Conservation (phyloP, 345 rosid genomes). For the Linum usitatissimum region DNA sequence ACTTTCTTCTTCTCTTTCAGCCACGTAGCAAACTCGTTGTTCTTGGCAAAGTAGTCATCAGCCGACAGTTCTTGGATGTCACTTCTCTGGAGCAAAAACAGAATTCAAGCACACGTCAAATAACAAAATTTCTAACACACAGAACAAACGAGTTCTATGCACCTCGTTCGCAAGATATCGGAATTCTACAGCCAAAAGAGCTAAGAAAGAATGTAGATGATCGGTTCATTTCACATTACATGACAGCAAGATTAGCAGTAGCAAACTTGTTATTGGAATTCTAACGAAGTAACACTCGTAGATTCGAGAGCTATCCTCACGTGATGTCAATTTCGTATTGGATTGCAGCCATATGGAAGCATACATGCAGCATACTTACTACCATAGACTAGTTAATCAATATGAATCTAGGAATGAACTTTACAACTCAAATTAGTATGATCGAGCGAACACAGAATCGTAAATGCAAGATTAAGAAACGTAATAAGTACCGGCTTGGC, state of each 20-base stretch:
- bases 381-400: too few relatives aligned
- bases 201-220: too few relatives aligned
- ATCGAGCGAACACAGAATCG: neutral
- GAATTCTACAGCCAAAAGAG: too few relatives aligned
- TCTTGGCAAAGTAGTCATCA: constrained; percentile 85
- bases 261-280: neutral
- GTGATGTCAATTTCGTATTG: neutral
- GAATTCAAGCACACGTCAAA: neutral
- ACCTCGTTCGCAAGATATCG: too few relatives aligned
- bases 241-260: neutral
- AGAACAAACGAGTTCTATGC: neutral
- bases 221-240: neutral
- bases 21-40: constrained; percentile 87
- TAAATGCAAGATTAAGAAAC: constrained; percentile 5
- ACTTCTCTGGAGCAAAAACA: constrained; percentile 32
- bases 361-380: too few relatives aligned
- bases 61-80: constrained; percentile 53
- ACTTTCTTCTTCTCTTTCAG: constrained; percentile 63
- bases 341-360: too few relatives aligned
- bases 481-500: constrained; percentile 22
- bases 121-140: neutral
- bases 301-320: neutral
- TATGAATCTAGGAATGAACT: too few relatives aligned
- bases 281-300: neutral
- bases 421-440: too few relatives aligned